Base-by-base conservation (phyloP, 2,329 filamentous ascomycete genomes). In the Stagonosporopsis vannaccii region DNA sequence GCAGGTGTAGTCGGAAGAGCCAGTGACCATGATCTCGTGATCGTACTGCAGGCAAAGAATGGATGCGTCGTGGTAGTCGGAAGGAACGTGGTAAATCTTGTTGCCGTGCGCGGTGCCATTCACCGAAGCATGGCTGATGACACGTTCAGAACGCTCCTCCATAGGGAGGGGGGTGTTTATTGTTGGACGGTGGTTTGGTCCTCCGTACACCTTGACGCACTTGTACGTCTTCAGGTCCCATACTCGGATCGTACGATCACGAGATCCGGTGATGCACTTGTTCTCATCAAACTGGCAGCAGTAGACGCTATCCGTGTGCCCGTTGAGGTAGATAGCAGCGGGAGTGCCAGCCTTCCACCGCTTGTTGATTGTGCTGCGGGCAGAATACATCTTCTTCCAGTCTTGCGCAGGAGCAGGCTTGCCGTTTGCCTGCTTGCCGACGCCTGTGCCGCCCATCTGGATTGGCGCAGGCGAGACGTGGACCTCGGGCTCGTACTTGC, bases 271-370 rank as follows among this genome's bases (percentile, higher is more conserved):
- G 63, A 99, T 93, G 71, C 98, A 97, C 77, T 98, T 99, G 72
- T 90, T 84, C 89, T 98, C 94, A 75, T 99, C 95, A 74, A 98
- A 99, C 73, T 99, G 95, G 53, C 96, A 86, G 76, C 95, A 99
- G 79, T 99, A 99, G 54, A 99, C 96, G 63, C 92, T 97, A 75
- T 99, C 95, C 23, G 88, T 88, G 74, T 99, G 95, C 2, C 95
- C 95, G 68, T 95, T 92, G 20, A 99, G 84, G 75, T 97, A 98
- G 52, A 96, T 87, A 0, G 92, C 89, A 41, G 87, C 88, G 8
- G 92, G 91, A 63, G 88, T 87, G 52, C 90, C 90, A 46, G 87
- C 81, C 67, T 86, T 88, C 95, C 95, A 99, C 60, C 90, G 87
- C 62, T 83, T 81, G 65, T 92, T 89, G 59, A 99, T 83, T 60